A percentile compares a stretch with the other conserved stretches of the same genome.
These are phyloP conservation scores for Aspergillus mulundensis DNA, from an alignment of 495 filamentous ascomycete species.

Conservation along the genomic window DNA sequence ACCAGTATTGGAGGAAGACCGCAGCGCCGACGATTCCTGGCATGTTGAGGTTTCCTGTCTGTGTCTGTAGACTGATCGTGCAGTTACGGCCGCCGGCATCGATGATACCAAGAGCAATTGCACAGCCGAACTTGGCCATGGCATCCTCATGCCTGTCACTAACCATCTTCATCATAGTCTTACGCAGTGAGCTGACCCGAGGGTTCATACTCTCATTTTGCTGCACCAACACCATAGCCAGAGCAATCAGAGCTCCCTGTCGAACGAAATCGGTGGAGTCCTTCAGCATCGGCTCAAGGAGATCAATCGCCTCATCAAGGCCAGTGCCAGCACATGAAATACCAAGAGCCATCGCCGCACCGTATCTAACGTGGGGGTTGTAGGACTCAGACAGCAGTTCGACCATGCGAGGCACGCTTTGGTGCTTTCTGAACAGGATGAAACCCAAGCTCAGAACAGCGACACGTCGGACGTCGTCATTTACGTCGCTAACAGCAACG, in stretches of 20 bases:
- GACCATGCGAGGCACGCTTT: constrained; percentile 98
- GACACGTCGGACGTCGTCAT: constrained; percentile 91
- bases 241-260: constrained; percentile 90
- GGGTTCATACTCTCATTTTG: constrained; percentile 96
- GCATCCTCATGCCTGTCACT: constrained; percentile 97
- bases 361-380: constrained; percentile 98
- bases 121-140: constrained; percentile 98
- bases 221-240: constrained; percentile 97
- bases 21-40: constrained; percentile 95
- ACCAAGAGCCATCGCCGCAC: constrained; percentile 96
- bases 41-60: constrained; percentile 98
- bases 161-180: constrained; percentile 84
- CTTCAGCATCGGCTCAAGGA: constrained; percentile 99
- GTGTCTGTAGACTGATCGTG: constrained; percentile 95
- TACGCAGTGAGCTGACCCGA: constrained; percentile 75
- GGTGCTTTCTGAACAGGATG: constrained; percentile 96
- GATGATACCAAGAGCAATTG: constrained; percentile 92
- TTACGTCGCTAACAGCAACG: constrained; percentile 96
- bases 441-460: constrained; percentile 99
- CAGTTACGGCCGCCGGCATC: constrained; percentile 98
- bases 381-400: constrained; percentile 96
- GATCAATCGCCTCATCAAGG: constrained; percentile 91
- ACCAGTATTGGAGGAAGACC: constrained; percentile 99
- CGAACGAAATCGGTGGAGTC: constrained; percentile 98
- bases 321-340: constrained; percentile 98